phyloP scores from a whole-genome alignment of 768 basidiomycete genomes.

The Mrakia gelida region DNA sequence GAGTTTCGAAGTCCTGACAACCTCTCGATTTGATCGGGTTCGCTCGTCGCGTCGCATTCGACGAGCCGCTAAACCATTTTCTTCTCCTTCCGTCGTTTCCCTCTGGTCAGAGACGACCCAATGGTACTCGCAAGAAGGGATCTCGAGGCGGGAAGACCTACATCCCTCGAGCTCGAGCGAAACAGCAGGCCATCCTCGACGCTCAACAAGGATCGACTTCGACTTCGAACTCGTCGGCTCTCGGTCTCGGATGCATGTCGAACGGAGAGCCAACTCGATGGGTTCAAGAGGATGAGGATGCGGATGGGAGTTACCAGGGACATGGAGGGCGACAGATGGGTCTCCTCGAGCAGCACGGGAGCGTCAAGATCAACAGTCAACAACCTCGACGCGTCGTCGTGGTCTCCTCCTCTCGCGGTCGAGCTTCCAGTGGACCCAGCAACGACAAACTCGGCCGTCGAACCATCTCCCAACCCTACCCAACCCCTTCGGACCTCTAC shows the following conservation, averaged over 20 bases:
- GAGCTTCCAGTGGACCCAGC: not conserved
- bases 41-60: not conserved
- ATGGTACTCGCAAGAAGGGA: not conserved
- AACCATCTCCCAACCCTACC: not conserved
- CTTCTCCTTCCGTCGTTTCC: not conserved
- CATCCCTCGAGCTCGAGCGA: not conserved
- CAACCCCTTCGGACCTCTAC: not conserved
- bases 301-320: not conserved
- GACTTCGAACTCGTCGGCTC: not conserved
- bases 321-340: not conserved
- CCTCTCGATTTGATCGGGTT: not conserved
- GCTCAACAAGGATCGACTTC: not conserved
- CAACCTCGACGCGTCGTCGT: not conserved
- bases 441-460: not conserved
- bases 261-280: not conserved
- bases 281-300: not conserved
- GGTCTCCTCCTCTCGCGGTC: not conserved
- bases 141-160: slow-evolving; percentile 15
- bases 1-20: not conserved
- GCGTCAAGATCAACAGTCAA: not conserved
- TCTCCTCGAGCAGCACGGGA: not conserved
- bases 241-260: not conserved
- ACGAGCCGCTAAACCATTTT: not conserved
- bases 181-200: not conserved
- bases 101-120: not conserved